Evolutionary conservation across 2,329 filamentous ascomycete genomes (phyloP), one percentile per base, ranked within the genome.

Genomic region (Myriosclerotinia curreyana): DNA sequence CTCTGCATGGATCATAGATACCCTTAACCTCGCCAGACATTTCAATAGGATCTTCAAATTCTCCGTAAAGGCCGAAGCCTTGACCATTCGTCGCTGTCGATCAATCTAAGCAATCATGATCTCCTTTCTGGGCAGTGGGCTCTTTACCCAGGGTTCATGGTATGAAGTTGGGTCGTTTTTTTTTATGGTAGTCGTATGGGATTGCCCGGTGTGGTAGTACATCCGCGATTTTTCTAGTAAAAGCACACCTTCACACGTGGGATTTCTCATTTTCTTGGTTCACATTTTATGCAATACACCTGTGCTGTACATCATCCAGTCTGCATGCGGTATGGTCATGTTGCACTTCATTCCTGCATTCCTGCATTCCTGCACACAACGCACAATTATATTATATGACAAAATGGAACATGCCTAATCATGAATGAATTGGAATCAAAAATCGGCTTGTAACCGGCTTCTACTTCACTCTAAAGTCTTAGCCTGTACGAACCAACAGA

Each of bases 1-100:
- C 25, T n/a, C n/a, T 50, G 61, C 52, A 63, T 58, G 61, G 52
- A 59, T 63, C 53, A 11, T 22, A 42, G 44, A 53, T n/a, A 53
- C 46, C 46, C 61, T 34, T 63, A 48, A 63, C 53, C 52, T 48
- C 40, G 48, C 28, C 50, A 56, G 22, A 25, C 40, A 56, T 36
- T 56, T 58, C 25, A 56, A 62, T 48, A 56, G 22, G 51, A 62
- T 62, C 52, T 42, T 58, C 61, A 42, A 50, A 63, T 50, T 63
- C 61, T 58, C 52, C 61, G 58, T 63, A 50, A 28, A 49, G 51
- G 31, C 60, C 60, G 40, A 48, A 62, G 60, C 60, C 60, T 28
- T 62, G 61, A 63, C 61, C 61, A 58, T 56, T 62, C 36, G 40
- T 31, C 58, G 49, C 54, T 59, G 61, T 63, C 52, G 61, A 63